These are phyloP conservation scores for Narthecium ossifragum DNA, from an alignment of 106 monocot genomes.

Conservation along the genomic window DNA sequence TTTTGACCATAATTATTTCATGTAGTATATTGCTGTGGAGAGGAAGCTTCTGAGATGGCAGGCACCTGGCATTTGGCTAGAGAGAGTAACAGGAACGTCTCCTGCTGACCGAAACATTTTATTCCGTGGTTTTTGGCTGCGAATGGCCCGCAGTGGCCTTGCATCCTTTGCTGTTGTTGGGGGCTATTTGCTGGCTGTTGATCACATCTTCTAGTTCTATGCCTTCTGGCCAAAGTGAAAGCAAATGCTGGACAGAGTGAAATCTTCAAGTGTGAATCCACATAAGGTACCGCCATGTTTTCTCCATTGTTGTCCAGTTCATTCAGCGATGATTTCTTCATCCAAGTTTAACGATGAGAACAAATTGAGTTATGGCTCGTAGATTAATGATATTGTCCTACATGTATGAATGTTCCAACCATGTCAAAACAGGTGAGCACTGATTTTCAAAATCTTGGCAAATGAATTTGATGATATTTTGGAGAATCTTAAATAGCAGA, in stretches of 20 bases:
- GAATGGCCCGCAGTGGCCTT: constrained; percentile 73
- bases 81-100: constrained; percentile 75
- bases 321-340: too few relatives aligned
- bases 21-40: constrained; percentile 87
- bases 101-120: constrained; percentile 68
- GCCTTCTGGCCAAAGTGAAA: not conserved
- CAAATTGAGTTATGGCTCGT: too few relatives aligned
- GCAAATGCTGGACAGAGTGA: not conserved
- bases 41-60: constrained; percentile 83
- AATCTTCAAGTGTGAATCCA: not conserved
- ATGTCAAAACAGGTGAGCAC: too few relatives aligned
- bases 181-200: constrained; percentile 56
- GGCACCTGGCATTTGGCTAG: constrained; percentile 69
- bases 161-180: constrained; percentile 80
- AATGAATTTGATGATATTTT: too few relatives aligned
- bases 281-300: not conserved
- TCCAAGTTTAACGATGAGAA: too few relatives aligned
- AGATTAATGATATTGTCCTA: too few relatives aligned
- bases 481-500: not conserved
- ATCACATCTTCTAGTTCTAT: constrained; percentile 34
- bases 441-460: too few relatives aligned
- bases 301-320: not conserved
- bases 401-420: too few relatives aligned
- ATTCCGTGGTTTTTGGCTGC: constrained; percentile 67
- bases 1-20: not conserved